Conservation (phyloP, 2,329 filamentous ascomycete species). For the Eutypa lata region DNA sequence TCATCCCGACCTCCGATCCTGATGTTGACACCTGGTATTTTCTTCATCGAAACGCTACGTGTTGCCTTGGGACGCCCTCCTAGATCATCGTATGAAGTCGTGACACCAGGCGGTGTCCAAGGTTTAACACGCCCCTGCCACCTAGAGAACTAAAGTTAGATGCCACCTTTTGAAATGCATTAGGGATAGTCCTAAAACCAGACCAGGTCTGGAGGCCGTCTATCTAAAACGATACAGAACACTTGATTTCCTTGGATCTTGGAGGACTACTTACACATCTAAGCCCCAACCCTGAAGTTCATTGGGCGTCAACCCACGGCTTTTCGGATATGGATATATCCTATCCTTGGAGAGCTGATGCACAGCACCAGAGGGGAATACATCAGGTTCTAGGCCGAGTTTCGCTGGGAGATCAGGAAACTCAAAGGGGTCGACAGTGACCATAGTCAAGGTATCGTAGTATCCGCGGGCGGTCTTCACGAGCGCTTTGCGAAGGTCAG, state of each 20-base stretch:
- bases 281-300: slow-evolving; percentile 33
- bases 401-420: slow-evolving; percentile 31
- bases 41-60: slow-evolving; percentile 18
- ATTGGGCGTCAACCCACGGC: slow-evolving; percentile 20
- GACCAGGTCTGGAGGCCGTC: too few relatives aligned
- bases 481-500: slow-evolving; percentile 25
- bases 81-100: slow-evolving; percentile 18
- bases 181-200: too few relatives aligned
- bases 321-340: slow-evolving; percentile 34
- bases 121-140: slow-evolving; percentile 34
- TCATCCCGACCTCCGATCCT: slow-evolving; percentile 23
- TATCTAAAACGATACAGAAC: background rate
- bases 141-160: background rate
- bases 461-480: slow-evolving; percentile 29
- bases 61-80: slow-evolving; percentile 21
- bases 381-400: slow-evolving; percentile 27
- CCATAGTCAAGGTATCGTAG: slow-evolving; percentile 32
- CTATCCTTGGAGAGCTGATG: slow-evolving; percentile 33
- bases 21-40: slow-evolving; percentile 24
- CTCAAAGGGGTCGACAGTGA: slow-evolving; percentile 32
- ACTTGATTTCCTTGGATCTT: background rate
- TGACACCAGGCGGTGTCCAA: slow-evolving; percentile 29
- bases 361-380: slow-evolving; percentile 31
- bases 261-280: slow-evolving; percentile 22
- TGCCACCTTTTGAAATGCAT: too few relatives aligned